A percentile compares a stretch with the other conserved stretches of the same genome.
phyloP scores from a whole-genome alignment of 768 basidiomycete genomes.

The Phaffia australis region DNA sequence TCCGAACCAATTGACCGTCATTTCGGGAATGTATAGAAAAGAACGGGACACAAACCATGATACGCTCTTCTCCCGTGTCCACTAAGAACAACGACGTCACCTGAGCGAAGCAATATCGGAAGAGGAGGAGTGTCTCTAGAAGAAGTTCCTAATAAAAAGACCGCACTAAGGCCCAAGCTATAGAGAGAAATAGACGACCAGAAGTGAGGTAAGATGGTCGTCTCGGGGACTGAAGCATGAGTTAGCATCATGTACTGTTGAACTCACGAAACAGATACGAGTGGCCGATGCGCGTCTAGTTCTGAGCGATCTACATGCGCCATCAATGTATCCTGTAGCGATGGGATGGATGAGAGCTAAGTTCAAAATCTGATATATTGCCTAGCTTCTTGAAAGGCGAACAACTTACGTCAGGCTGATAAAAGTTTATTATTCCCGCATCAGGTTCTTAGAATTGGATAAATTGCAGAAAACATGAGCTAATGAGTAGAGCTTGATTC shows the following conservation, averaged over 20 bases:
- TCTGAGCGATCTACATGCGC: conserved; percentile 97
- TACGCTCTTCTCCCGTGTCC: conserved; percentile 79
- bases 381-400: background rate
- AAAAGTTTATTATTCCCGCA: conserved; percentile 94
- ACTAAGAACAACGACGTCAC: conserved; percentile 87
- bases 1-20: conserved; percentile 28
- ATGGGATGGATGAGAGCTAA: background rate
- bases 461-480: conserved; percentile 14
- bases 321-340: conserved; percentile 71
- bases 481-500: background rate
- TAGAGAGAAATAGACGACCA: background rate
- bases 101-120: conserved; percentile 76
- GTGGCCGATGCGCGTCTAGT: conserved; percentile 77
- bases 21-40: background rate
- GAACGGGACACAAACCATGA: conserved; percentile 54
- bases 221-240: background rate
- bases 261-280: conserved; percentile 84
- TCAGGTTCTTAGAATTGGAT: conserved; percentile 58
- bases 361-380: background rate
- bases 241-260: too few relatives aligned
- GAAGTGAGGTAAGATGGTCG: background rate
- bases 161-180: conserved; percentile 76
- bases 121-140: conserved; percentile 66
- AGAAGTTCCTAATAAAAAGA: conserved; percentile 79
- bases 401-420: conserved; percentile 57